Percentiles rank a stretch among this genome's conserved stretches.
phyloP scores from a whole-genome alignment of 257 asterid species.

The Gentiana straminea region DNA sequence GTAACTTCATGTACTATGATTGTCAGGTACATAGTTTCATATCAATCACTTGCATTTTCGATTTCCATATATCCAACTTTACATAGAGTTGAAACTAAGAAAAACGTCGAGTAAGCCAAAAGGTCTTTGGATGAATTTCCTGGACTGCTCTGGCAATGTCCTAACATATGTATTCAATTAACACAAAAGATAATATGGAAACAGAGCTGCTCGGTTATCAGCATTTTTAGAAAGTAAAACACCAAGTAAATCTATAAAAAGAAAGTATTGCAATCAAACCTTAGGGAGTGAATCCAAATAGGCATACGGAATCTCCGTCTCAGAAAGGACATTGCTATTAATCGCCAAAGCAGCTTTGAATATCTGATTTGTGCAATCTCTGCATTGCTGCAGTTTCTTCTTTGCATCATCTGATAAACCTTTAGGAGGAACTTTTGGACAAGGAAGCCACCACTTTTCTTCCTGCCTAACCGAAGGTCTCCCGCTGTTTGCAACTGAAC shows the following conservation, averaged over 20 bases:
- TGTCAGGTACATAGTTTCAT: too few relatives aligned
- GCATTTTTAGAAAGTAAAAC: neutral
- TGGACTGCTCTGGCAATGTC: too few relatives aligned
- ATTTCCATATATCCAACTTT: too few relatives aligned
- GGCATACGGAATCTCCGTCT: constrained; percentile 71
- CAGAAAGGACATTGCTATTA: constrained; percentile 52
- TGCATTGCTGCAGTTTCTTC: constrained; percentile 54
- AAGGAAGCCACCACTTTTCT: constrained; percentile 94
- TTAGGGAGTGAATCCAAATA: constrained; percentile 75
- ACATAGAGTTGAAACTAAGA: too few relatives aligned
- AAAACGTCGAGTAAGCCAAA: too few relatives aligned
- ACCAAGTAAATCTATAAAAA: neutral
- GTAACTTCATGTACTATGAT: too few relatives aligned
- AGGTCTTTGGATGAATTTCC: too few relatives aligned
- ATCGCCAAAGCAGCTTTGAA: constrained; percentile 79
- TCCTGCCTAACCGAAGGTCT: constrained; percentile 58
- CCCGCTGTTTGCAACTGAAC: constrained; percentile 26
- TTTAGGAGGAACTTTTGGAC: constrained; percentile 67
- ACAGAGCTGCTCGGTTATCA: neutral
- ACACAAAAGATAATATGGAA: too few relatives aligned
- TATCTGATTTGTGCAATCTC: constrained; percentile 75
- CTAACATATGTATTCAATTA: too few relatives aligned
- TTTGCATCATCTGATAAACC: constrained; percentile 62
- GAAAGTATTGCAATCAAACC: constrained; percentile 5
- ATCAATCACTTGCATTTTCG: too few relatives aligned